phyloP scores from a whole-genome alignment of 805 yeast species.

The Zygoascus flipseniorum region DNA sequence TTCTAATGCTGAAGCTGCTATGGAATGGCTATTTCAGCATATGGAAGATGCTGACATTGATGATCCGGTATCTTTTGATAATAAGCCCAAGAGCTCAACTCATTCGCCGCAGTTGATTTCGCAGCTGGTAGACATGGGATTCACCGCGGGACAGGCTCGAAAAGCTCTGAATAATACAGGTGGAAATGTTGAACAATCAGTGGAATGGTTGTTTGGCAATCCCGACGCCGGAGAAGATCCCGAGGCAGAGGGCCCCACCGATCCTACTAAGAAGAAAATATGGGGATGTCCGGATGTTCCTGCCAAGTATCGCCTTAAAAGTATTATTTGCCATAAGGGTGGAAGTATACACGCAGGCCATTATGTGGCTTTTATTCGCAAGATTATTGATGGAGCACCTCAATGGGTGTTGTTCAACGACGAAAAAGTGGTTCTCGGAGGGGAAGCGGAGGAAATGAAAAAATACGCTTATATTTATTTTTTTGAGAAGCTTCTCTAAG shows the following conservation, averaged over 20 bases:
- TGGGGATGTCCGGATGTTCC: constrained; percentile 14
- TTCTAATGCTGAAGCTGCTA: constrained; percentile 54
- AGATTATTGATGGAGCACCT: constrained; percentile 29
- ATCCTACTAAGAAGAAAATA: constrained; percentile 12
- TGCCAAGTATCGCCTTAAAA: constrained; percentile 44
- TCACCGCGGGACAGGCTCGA: constrained; percentile 50
- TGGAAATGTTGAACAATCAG: constrained; percentile 63
- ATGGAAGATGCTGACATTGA: constrained; percentile 81
- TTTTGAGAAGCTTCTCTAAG: constrained; percentile 23
- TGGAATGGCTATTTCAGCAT: constrained; percentile 85
- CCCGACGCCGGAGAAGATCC: constrained; percentile 52
- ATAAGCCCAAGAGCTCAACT: not conserved
- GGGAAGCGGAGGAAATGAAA: constrained; percentile 37
- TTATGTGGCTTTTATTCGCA: constrained; percentile 68
- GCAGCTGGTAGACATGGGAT: constrained; percentile 68
- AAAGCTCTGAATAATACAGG: constrained; percentile 59
- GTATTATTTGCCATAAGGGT: constrained; percentile 84
- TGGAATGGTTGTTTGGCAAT: constrained; percentile 83
- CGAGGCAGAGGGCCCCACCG: constrained; percentile 32
- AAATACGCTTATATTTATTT: constrained; percentile 42
- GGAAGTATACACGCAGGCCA: constrained; percentile 86
- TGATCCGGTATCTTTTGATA: constrained; percentile 38
- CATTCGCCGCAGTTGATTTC: constrained; percentile 26
- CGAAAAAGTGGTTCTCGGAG: constrained; percentile 65
- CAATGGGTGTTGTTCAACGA: constrained; percentile 81